These are phyloP conservation scores for Cucumis sativus DNA, from an alignment of 306 rosid species.

Conservation along the genomic window DNA sequence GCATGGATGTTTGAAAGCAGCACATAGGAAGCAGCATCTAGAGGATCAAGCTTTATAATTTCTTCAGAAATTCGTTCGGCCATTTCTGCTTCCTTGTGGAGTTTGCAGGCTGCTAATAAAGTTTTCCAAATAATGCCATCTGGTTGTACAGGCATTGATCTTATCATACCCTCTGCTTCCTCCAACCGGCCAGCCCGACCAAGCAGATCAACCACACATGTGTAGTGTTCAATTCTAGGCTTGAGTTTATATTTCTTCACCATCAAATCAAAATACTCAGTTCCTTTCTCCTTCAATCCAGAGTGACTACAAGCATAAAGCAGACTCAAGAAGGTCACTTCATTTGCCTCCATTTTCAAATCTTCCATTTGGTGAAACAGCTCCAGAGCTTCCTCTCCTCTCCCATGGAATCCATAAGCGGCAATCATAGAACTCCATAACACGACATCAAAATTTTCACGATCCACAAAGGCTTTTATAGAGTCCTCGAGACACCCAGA, in stretches of 20 bases:
- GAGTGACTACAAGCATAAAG: conserved; percentile 83
- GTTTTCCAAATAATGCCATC: conserved; percentile 84
- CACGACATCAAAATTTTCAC: conserved; percentile 44
- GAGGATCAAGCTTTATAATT: conserved; percentile 63
- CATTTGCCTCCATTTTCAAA: conserved; percentile 47
- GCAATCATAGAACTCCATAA: conserved; percentile 80
- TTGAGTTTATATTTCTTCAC: conserved; percentile 42
- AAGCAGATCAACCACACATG: conserved; percentile 74
- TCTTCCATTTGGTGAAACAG: conserved; percentile 61
- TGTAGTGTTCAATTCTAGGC: conserved; percentile 67
- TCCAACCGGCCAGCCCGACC: conserved; percentile 76
- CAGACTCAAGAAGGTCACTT: conserved; percentile 81
- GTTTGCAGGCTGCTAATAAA: conserved; percentile 72
- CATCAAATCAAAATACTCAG: conserved; percentile 58
- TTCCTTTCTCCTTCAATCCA: conserved; percentile 75
- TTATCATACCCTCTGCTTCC: conserved; percentile 68
- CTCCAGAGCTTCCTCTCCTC: conserved; percentile 59
- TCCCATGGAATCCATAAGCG: conserved; percentile 87
- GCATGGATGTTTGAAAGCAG: conserved; percentile 72
- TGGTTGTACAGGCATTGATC: conserved; percentile 67
- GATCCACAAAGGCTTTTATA: conserved; percentile 48
- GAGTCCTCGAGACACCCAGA: conserved; percentile 80
- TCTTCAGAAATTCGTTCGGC: conserved; percentile 61
- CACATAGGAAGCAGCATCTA: conserved; percentile 65
- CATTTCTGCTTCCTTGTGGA: conserved; percentile 64